Evolutionary conservation across 169 alveolate species (phyloP).

Genomic region (Eimeria falciformis): DNA sequence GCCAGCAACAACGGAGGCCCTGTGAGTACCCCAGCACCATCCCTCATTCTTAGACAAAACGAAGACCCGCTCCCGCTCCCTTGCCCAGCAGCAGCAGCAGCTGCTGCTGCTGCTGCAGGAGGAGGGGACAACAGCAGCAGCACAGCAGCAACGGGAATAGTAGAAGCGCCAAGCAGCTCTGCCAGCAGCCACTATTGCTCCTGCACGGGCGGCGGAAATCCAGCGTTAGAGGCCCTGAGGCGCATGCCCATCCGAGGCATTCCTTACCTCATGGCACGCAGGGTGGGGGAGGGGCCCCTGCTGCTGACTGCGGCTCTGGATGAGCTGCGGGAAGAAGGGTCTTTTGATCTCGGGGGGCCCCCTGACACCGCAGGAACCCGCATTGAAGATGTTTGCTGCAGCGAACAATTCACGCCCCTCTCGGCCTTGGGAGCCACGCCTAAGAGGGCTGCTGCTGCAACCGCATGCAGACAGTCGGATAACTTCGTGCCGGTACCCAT

Average conservation of each 20-base stretch:
- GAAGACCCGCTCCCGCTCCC: background rate
- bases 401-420: too few relatives aligned
- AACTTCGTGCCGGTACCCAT: too few relatives aligned
- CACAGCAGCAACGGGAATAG: background rate
- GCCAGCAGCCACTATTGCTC: too few relatives aligned
- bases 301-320: slow-evolving; percentile 33
- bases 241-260: slow-evolving; percentile 1
- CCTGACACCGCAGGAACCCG: too few relatives aligned
- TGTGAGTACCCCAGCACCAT: background rate
- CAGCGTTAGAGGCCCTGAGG: background rate
- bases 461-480: too few relatives aligned
- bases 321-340: slow-evolving; percentile 11
- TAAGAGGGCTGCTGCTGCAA: too few relatives aligned
- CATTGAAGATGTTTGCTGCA: too few relatives aligned
- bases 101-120: slow-evolving; percentile 16
- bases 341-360: background rate
- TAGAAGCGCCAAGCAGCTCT: background rate
- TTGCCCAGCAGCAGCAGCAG: background rate
- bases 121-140: background rate
- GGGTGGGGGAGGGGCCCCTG: slow-evolving; percentile 38
- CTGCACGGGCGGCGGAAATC: background rate
- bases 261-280: slow-evolving; percentile 11
- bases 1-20: background rate
- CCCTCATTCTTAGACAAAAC: background rate
- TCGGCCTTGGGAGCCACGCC: too few relatives aligned